Evolutionary conservation across 257 asterid species (phyloP).

Genomic region (Forsythia viridissima): DNA sequence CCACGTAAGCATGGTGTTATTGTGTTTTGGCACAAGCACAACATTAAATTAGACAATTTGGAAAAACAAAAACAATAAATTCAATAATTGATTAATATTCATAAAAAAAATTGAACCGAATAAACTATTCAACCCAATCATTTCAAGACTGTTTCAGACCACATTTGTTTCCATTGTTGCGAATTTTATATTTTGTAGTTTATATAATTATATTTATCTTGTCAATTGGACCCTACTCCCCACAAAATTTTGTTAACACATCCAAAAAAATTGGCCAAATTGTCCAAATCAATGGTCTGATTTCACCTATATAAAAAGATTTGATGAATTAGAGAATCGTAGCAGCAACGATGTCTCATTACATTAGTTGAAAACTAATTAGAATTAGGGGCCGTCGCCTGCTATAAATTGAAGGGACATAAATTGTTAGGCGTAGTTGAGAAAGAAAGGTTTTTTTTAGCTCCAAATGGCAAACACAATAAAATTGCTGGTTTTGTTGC

Average conservation of each 20-base stretch:
- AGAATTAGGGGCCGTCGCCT: neutral
- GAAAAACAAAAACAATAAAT: too few species aligned
- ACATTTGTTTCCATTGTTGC: neutral
- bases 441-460: neutral
- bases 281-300: slow-evolving; percentile 27
- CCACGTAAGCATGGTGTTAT: too few species aligned
- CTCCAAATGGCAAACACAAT: slow-evolving; percentile 34
- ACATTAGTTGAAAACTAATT: neutral
- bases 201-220: neutral
- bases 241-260: neutral
- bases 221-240: neutral
- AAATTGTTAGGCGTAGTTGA: neutral
- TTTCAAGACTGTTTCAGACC: neutral
- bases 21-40: too few species aligned
- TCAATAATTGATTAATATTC: too few species aligned
- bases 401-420: neutral
- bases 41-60: too few species aligned
- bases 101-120: neutral
- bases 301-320: slow-evolving; percentile 14
- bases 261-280: neutral
- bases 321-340: slow-evolving; percentile 12
- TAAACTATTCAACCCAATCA: neutral
- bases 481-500: slow-evolving; percentile 11
- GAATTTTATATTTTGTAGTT: neutral
- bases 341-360: slow-evolving; percentile 20